A percentile compares a stretch with the other conserved stretches of the same genome.
Evolutionary conservation across 805 yeast genomes (phyloP).

Genomic region (Candida tallmaniae): DNA sequence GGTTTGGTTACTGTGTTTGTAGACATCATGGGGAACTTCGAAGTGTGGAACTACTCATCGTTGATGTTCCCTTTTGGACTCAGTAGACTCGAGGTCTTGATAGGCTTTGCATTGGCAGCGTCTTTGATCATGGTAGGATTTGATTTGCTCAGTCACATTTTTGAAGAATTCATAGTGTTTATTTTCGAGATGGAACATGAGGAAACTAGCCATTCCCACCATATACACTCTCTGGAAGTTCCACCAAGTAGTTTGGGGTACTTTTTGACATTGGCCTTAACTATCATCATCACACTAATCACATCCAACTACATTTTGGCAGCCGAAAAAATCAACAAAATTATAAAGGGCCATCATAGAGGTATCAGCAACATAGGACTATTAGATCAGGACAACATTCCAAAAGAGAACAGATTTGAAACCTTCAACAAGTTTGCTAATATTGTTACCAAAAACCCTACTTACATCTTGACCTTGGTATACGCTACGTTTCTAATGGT

Average conservation of each 20-base stretch:
- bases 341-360: conserved; percentile 23
- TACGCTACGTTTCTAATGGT: conserved; percentile 38
- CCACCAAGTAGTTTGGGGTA: conserved; percentile 21
- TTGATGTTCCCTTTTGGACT: conserved; percentile 87
- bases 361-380: conserved; percentile 12
- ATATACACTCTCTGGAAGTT: conserved; percentile 30
- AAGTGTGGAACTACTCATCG: conserved; percentile 83
- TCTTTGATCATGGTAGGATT: conserved; percentile 87
- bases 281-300: conserved; percentile 24
- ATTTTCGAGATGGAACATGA: conserved; percentile 22
- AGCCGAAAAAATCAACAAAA: conserved; percentile 28
- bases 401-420: conserved; percentile 6
- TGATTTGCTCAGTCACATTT: conserved; percentile 80
- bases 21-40: conserved; percentile 83
- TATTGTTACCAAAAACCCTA: conserved; percentile 31
- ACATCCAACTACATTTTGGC: conserved; percentile 33
- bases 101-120: conserved; percentile 82
- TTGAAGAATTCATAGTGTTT: conserved; percentile 64
- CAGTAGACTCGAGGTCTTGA: conserved; percentile 83
- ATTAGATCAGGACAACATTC: conserved; percentile 5
- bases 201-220: conserved; percentile 34
- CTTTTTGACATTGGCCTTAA: conserved; percentile 19
- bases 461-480: conserved; percentile 42
- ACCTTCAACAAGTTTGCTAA: conserved; percentile 10
- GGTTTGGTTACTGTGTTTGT: conserved; percentile 66